phyloP scores from a whole-genome alignment of 164 flowering plant genomes.

The Nymphaea thermarum region DNA sequence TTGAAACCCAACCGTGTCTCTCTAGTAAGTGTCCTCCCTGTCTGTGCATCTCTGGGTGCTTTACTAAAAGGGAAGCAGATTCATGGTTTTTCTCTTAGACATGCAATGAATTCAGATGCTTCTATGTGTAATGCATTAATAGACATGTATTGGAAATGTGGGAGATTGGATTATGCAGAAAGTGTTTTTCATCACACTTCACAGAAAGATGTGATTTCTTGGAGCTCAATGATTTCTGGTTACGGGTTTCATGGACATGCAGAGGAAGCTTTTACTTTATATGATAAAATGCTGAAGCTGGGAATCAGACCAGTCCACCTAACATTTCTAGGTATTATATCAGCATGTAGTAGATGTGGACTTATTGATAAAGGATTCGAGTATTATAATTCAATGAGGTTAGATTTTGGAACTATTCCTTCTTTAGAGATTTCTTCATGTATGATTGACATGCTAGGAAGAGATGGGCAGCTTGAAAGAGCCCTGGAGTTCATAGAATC shows the following conservation, averaged over 20 bases:
- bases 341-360: constrained; percentile 59
- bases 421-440: constrained; percentile 59
- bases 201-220: constrained; percentile 39
- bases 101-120: constrained; percentile 19
- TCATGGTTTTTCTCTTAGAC: constrained; percentile 51
- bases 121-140: constrained; percentile 50
- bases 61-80: constrained; percentile 42
- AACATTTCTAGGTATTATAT: constrained; percentile 49
- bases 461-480: constrained; percentile 43
- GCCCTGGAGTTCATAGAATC: constrained; percentile 45
- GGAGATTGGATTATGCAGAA: constrained; percentile 38
- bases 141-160: constrained; percentile 61
- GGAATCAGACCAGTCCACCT: constrained; percentile 44
- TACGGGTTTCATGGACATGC: constrained; percentile 59
- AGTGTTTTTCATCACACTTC: constrained; percentile 33
- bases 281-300: constrained; percentile 29
- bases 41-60: constrained; percentile 32
- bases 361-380: constrained; percentile 39
- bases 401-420: constrained; percentile 27
- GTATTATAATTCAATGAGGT: constrained; percentile 20
- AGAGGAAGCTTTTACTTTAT: constrained; percentile 37
- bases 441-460: constrained; percentile 58
- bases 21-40: constrained; percentile 44
- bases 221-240: constrained; percentile 62
- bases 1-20: constrained; percentile 45